Base-by-base conservation (phyloP, 768 basidiomycete genomes). In the Lactarius deliciosus region DNA sequence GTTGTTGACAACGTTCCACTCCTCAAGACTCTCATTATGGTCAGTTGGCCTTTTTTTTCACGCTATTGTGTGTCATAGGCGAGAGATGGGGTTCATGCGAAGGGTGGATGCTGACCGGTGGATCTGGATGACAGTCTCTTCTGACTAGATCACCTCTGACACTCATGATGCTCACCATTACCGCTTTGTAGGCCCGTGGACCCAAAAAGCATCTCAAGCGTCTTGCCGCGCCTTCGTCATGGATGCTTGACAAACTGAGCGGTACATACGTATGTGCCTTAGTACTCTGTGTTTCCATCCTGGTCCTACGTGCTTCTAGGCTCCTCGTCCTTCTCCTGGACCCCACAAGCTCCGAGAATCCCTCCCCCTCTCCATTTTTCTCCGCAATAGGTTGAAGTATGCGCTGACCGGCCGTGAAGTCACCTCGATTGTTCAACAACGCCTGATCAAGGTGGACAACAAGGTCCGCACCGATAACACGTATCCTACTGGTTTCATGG, bases 151-250 rank as follows among this genome's bases (percentile, higher is more conserved):
- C 57, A 45, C 62, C 61, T 70, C 43, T 28, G 47, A 36, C 28
- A 53, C 53, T 40, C 54, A 20, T 32, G 56, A 41, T 64, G 60
- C 76, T 77, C 61, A 76, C 58, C 7, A 22, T 36, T n/a, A 16
- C 11, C 4, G 36, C 75, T 72, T 72, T 72, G 25, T 72, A 97
- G 96, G 94, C 86, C 76, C 90, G 96, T 79, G 96, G 96, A 88
- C 96, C 96, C 71, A 97, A 92, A 90, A 97, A 97, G 82, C 96
- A 98, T 78, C 86, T 98, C 83, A 98, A 98, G 86, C 92, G 96
- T 76, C 87, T 98, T 67, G 88, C 89, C 72, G 97, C 97, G 69
- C 97, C 97, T 70, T 96, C 94, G 57, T 91, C 94, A 83, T 99
- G 97, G 97, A 98, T 99, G 96, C 86, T 99, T 70, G 94, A 98